phyloP scores from a whole-genome alignment of 2,329 filamentous ascomycete genomes.

The Leptographium wingfieldii region DNA sequence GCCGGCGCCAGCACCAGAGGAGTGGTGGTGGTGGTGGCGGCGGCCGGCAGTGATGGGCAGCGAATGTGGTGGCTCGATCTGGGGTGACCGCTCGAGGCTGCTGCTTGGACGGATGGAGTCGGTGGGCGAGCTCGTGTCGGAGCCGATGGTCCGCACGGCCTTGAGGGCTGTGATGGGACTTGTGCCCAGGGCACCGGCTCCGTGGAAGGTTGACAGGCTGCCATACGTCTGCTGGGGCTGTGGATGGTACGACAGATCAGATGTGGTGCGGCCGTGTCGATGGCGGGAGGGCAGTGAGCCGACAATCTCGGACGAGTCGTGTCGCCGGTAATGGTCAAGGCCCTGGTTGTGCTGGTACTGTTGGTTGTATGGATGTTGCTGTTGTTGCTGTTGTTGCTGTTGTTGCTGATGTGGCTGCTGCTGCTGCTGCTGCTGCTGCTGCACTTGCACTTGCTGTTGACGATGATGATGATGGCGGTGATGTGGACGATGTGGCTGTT shows the following conservation, averaged over 20 bases:
- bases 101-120: constrained; percentile 34
- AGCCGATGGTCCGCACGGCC: constrained; percentile 49
- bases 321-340: constrained; percentile 14
- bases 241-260: constrained; percentile 32
- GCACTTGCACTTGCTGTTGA: neutral
- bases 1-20: neutral
- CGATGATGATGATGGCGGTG: neutral
- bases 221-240: constrained; percentile 61
- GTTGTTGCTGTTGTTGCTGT: neutral
- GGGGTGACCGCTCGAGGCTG: constrained; percentile 20
- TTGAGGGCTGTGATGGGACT: constrained; percentile 78
- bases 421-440: neutral
- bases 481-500: neutral
- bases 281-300: constrained; percentile 65
- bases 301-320: constrained; percentile 34
- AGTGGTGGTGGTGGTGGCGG: neutral
- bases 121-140: constrained; percentile 47
- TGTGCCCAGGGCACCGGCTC: constrained; percentile 62
- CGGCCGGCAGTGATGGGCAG: constrained; percentile 32
- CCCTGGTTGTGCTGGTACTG: neutral
- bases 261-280: constrained; percentile 31
- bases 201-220: constrained; percentile 80
- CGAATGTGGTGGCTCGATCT: constrained; percentile 32
- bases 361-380: no score
- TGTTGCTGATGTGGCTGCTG: neutral